These are phyloP conservation scores for Lepiota brunneoincarnata DNA, from an alignment of 768 basidiomycete species.

Conservation along the genomic window DNA sequence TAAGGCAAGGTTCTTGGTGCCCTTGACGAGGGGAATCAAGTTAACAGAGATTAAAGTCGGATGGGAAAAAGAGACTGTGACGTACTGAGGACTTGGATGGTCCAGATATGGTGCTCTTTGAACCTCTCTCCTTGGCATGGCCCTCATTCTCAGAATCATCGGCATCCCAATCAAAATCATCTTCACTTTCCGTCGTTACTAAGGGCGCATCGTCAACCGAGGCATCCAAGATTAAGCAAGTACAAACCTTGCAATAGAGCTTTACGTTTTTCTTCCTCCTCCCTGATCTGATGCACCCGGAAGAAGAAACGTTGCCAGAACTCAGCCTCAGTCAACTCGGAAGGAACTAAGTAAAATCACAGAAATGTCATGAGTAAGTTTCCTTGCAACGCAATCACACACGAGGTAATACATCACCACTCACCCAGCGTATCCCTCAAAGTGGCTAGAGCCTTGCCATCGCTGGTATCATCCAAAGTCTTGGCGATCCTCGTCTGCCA, in stretches of 20 bases:
- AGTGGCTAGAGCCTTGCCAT: constrained; percentile 50
- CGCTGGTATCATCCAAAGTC: constrained; percentile 46
- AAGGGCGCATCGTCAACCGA: constrained; percentile 1
- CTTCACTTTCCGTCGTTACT: constrained; percentile 72
- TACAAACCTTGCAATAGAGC: constrained; percentile 66
- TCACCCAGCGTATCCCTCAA: constrained; percentile 61
- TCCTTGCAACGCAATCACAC: background rate
- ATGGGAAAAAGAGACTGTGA: constrained; percentile 1
- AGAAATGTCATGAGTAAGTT: background rate
- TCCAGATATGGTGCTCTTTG: constrained; percentile 9
- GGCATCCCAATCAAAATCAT: constrained; percentile 92
- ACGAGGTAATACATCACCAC: constrained; percentile 11
- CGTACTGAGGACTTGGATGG: constrained; percentile 7
- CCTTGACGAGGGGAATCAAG: background rate
- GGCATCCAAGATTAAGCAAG: background rate
- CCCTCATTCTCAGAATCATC: constrained; percentile 89
- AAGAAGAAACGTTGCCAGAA: constrained; percentile 95
- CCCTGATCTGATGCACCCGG: constrained; percentile 75
- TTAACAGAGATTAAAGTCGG: background rate
- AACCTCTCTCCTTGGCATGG: constrained; percentile 9
- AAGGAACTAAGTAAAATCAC: constrained; percentile 53
- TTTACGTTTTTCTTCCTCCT: constrained; percentile 78
- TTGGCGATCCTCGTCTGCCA: constrained; percentile 54
- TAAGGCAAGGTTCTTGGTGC: constrained; percentile 19
- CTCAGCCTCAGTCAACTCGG: constrained; percentile 52